phyloP scores from a whole-genome alignment of 2,329 filamentous ascomycete species.

The Alternaria viburni region DNA sequence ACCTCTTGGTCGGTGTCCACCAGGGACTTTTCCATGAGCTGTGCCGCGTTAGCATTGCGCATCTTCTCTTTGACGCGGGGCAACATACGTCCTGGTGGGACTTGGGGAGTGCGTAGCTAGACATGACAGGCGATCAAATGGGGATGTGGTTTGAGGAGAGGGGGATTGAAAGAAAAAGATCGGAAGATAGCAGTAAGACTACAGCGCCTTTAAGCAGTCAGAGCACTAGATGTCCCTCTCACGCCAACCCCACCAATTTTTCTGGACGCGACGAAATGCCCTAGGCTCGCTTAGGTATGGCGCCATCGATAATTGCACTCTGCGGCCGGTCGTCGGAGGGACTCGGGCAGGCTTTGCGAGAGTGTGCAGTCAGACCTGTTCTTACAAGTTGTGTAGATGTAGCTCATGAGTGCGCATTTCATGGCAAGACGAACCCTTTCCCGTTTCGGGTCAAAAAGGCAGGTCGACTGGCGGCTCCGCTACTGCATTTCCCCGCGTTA shows the following conservation, averaged over 20 bases:
- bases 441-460: constrained; percentile 4
- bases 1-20: constrained; percentile 92
- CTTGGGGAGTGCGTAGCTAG: constrained; percentile 68
- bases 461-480: constrained; percentile 1
- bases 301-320: constrained; percentile 9
- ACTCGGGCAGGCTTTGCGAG: constrained; percentile 2
- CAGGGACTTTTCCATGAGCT: constrained; percentile 97
- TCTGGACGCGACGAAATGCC: constrained; percentile 29
- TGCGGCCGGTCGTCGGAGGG: constrained; percentile 35
- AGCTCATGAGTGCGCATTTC: neutral
- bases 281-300: constrained; percentile 28
- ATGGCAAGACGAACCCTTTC: neutral
- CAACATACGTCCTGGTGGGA: constrained; percentile 68
- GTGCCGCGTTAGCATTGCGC: constrained; percentile 47
- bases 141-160: constrained; percentile 8
- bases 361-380: neutral
- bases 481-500: constrained; percentile 14
- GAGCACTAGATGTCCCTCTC: constrained; percentile 5
- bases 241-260: constrained; percentile 29
- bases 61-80: constrained; percentile 24
- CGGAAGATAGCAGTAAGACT: constrained; percentile 4
- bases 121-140: constrained; percentile 32
- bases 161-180: neutral
- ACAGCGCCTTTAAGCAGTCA: constrained; percentile 13
- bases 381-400: neutral